These are phyloP conservation scores for Solanum hybrid DNA, from an alignment of 305 asterid species.

Conservation along the genomic window DNA sequence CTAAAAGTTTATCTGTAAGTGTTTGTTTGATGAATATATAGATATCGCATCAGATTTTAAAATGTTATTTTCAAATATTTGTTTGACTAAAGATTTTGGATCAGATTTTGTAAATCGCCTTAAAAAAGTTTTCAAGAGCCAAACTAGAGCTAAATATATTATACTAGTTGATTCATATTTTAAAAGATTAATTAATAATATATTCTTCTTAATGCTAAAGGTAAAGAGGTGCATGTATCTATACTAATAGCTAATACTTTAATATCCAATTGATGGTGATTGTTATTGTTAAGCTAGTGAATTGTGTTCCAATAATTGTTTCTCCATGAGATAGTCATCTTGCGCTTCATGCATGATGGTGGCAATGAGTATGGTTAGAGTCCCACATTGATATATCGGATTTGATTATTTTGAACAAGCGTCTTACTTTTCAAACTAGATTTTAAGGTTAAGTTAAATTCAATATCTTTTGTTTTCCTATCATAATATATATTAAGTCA, in stretches of 20 bases:
- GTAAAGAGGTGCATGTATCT: not conserved
- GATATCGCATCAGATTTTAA: not conserved
- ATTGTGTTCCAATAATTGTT: conserved; percentile 37
- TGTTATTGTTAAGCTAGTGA: conserved; percentile 16
- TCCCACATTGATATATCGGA: not conserved
- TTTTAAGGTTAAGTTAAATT: not conserved
- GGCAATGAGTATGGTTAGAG: conserved; percentile 43
- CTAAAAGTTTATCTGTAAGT: not conserved
- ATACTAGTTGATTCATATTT: not conserved
- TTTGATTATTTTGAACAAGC: not conserved
- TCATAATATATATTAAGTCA: not conserved
- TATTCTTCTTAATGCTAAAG: not conserved
- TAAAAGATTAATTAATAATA: too few species aligned
- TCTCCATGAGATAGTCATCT: conserved; percentile 19
- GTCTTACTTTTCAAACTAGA: conserved; percentile 9
- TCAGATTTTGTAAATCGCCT: not conserved
- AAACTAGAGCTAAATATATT: not conserved
- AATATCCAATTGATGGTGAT: not conserved
- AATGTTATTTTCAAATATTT: not conserved
- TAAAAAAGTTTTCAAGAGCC: not conserved
- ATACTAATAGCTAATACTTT: not conserved
- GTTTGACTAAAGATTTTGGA: not conserved
- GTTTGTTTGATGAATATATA: not conserved
- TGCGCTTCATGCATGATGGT: conserved; percentile 28
- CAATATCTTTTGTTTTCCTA: not conserved